phyloP scores from a whole-genome alignment of 352 stramenopile species.

The Phytophthora meadii region DNA sequence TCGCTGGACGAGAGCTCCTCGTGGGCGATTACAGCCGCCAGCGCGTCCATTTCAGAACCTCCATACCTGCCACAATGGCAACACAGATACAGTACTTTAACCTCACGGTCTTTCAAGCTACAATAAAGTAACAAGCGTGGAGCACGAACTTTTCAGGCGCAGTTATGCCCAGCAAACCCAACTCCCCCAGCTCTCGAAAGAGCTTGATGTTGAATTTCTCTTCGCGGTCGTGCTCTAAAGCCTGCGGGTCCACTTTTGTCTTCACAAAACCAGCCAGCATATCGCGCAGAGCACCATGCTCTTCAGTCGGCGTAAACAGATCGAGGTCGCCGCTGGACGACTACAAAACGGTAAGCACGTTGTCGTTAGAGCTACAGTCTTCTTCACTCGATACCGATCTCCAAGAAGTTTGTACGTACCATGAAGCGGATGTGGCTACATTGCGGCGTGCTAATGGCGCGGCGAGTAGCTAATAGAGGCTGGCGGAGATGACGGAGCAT shows the following conservation, averaged over 20 bases:
- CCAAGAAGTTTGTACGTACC: slow-evolving; percentile 22
- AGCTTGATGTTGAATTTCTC: slow-evolving; percentile 98
- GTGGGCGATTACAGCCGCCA: slow-evolving; percentile 95
- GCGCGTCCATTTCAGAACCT: slow-evolving; percentile 95
- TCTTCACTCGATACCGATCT: background rate
- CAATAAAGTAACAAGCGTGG: background rate
- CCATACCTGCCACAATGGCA: slow-evolving; percentile 77
- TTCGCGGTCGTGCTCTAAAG: slow-evolving; percentile 94
- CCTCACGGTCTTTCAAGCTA: background rate
- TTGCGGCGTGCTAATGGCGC: slow-evolving; percentile 13
- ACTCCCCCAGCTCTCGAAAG: slow-evolving; percentile 94
- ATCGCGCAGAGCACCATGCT: slow-evolving; percentile 90
- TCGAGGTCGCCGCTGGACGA: slow-evolving; percentile 53
- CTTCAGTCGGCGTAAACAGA: slow-evolving; percentile 90
- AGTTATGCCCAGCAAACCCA: slow-evolving; percentile 97
- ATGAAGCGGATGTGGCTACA: slow-evolving; percentile 19
- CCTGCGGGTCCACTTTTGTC: slow-evolving; percentile 98
- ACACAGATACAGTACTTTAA: background rate
- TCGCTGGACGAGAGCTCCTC: slow-evolving; percentile 97
- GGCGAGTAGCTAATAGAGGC: slow-evolving; percentile 23
- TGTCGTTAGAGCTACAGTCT: slow-evolving; percentile 4
- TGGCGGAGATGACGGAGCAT: slow-evolving; percentile 44
- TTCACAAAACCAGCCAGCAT: slow-evolving; percentile 96
- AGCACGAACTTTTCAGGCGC: slow-evolving; percentile 92
- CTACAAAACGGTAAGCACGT: slow-evolving; percentile 11